Evolutionary conservation across 2,329 filamentous ascomycete species (phyloP).

Genomic region (Pseudophaeomoniella oleicola): DNA sequence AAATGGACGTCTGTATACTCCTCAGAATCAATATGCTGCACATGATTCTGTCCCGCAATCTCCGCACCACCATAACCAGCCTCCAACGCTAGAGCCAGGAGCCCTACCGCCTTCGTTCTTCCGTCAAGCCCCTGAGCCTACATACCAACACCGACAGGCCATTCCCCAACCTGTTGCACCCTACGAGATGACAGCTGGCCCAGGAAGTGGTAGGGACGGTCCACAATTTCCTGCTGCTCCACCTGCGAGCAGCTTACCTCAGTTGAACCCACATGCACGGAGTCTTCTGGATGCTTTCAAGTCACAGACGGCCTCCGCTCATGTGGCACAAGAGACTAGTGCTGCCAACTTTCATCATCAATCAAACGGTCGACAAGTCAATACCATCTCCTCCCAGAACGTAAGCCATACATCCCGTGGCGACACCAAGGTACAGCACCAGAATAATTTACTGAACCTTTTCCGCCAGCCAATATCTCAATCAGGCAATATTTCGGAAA

Average conservation of each 20-base stretch:
- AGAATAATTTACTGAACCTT: conserved; percentile 23
- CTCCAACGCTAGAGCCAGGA: conserved; percentile 30
- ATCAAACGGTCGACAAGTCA: neutral
- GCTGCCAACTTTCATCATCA: neutral
- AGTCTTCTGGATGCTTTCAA: conserved; percentile 47
- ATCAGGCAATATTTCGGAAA: conserved; percentile 7
- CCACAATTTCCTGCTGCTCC: conserved; percentile 33
- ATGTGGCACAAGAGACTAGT: conserved; percentile 19
- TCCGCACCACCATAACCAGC: conserved; percentile 41
- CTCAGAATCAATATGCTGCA: conserved; percentile 37
- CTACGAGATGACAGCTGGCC: conserved; percentile 32
- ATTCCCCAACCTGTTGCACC: conserved; percentile 18
- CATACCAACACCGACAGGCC: conserved; percentile 2
- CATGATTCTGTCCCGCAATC: conserved; percentile 40
- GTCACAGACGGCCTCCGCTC: conserved; percentile 17
- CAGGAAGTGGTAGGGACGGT: conserved; percentile 18
- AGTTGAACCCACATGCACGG: conserved; percentile 41
- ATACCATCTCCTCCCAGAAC: neutral
- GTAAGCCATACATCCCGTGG: neutral
- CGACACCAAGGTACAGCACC: conserved; percentile 1
- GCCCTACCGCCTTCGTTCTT: conserved; percentile 37
- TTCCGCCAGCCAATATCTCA: conserved; percentile 21
- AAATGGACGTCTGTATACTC: conserved; percentile 30
- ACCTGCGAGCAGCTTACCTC: conserved; percentile 41
- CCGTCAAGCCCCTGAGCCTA: neutral